A percentile compares a stretch with the other conserved stretches of the same genome.
phyloP scores from a whole-genome alignment of 2,329 filamentous ascomycete species.

The Colletotrichum karsti region DNA sequence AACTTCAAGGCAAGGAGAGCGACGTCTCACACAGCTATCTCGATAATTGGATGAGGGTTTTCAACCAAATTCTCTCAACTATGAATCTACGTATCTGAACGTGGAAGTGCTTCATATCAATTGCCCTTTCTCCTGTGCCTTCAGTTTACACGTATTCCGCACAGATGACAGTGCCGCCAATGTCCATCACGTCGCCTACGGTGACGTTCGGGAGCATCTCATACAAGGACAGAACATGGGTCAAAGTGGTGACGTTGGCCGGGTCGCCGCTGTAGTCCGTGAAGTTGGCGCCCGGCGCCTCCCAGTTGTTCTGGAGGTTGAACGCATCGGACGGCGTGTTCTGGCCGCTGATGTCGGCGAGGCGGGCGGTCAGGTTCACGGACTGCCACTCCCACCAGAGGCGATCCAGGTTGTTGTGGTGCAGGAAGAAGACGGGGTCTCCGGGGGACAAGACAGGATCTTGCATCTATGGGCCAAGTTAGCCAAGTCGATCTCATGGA shows the following conservation, averaged over 20 bases:
- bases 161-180: slow-evolving; percentile 30
- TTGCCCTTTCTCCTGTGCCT: too few relatives aligned
- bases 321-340: not conserved
- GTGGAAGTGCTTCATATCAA: too few relatives aligned
- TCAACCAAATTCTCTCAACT: too few relatives aligned
- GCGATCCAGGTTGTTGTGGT: slow-evolving; percentile 2
- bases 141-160: slow-evolving; percentile 33
- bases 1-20: too few relatives aligned
- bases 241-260: slow-evolving; percentile 31
- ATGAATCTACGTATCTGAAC: too few relatives aligned
- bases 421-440: slow-evolving; percentile 2
- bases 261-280: slow-evolving; percentile 25
- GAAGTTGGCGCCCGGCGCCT: not conserved
- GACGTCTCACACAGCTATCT: too few relatives aligned
- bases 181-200: slow-evolving; percentile 39
- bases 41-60: too few relatives aligned
- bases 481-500: not conserved
- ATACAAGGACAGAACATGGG: slow-evolving; percentile 35
- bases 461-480: not conserved
- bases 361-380: slow-evolving; percentile 4
- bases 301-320: not conserved
- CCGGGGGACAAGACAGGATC: not conserved
- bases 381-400: slow-evolving; percentile 7
- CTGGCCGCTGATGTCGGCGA: not conserved
- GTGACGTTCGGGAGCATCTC: slow-evolving; percentile 32